phyloP scores from a whole-genome alignment of 805 yeast species.

The Teunomyces tritomae region DNA sequence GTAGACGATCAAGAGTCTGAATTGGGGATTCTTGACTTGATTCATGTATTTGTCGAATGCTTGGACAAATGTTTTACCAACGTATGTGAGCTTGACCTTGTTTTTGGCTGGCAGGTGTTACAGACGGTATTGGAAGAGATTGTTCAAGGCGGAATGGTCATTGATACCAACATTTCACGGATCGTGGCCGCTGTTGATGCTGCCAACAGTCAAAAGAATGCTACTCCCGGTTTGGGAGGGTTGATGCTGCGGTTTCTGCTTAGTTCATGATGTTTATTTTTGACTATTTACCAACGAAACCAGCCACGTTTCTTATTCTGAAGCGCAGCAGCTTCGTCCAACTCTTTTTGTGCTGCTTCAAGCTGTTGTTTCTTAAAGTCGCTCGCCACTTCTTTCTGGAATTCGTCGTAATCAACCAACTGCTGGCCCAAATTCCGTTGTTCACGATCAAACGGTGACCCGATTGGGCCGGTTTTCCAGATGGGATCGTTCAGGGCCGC shows the following conservation, averaged over 20 bases:
- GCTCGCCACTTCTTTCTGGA: slow-evolving; percentile 48
- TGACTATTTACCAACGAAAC: neutral
- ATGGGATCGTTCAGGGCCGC: slow-evolving; percentile 71
- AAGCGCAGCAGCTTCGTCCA: slow-evolving; percentile 14
- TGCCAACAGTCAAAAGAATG: slow-evolving; percentile 51
- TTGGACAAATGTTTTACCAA: slow-evolving; percentile 89
- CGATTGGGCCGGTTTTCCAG: slow-evolving; percentile 75
- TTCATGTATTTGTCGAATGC: slow-evolving; percentile 95
- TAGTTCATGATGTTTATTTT: neutral
- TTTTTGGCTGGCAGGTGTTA: slow-evolving; percentile 97
- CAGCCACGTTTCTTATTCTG: too few species aligned
- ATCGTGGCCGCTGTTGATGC: slow-evolving; percentile 84
- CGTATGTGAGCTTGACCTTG: slow-evolving; percentile 93
- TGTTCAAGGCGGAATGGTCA: slow-evolving; percentile 97
- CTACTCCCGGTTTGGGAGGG: slow-evolving; percentile 10
- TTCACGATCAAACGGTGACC: slow-evolving; percentile 63
- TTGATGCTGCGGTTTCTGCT: slow-evolving; percentile 2
- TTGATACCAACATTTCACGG: slow-evolving; percentile 79
- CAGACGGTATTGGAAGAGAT: slow-evolving; percentile 90
- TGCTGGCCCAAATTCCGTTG: slow-evolving; percentile 34
- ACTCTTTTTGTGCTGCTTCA: slow-evolving; percentile 28
- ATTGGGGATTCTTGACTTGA: slow-evolving; percentile 86
- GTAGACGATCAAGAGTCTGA: slow-evolving; percentile 97
- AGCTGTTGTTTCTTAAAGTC: slow-evolving; percentile 34
- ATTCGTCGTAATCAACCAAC: slow-evolving; percentile 42